These are phyloP conservation scores for Spergularia marina DNA, from an alignment of 148 eudicot species.

Conservation along the genomic window DNA sequence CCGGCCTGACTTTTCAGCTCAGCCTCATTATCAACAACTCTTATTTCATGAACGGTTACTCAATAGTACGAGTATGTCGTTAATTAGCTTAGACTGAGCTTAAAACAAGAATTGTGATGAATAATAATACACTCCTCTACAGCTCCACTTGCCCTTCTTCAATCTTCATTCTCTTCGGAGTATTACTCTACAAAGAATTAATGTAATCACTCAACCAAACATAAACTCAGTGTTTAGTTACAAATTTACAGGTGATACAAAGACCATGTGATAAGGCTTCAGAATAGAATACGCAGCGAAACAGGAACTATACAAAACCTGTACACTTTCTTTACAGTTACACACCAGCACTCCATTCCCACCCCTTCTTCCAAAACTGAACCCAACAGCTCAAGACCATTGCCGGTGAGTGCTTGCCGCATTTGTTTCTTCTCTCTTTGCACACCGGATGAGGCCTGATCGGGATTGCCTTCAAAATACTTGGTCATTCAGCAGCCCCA, in stretches of 20 bases:
- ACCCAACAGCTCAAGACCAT: not conserved
- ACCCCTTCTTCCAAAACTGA: not conserved
- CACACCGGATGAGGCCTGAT: not conserved
- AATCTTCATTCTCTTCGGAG: not conserved
- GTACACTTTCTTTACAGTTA: constrained; percentile 26
- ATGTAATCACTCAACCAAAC: not conserved
- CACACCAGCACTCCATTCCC: not conserved
- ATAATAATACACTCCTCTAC: no score
- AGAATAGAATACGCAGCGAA: not conserved
- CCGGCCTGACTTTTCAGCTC: no score
- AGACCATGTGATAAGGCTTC: not conserved
- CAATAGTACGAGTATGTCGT: no score
- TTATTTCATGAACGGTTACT: no score
- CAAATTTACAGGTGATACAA: constrained; percentile 23
- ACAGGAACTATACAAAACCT: constrained; percentile 31
- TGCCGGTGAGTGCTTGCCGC: not conserved
- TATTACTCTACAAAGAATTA: not conserved
- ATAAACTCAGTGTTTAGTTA: not conserved
- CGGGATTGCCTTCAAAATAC: not conserved
- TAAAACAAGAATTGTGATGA: no score
- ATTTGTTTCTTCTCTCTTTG: not conserved
- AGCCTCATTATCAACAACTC: no score
- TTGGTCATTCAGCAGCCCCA: not conserved
- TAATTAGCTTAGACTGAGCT: no score
- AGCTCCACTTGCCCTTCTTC: no score